Evolutionary conservation across 441 rosid species (phyloP), one percentile per base, ranked within the genome.

Genomic region (Melastoma candidum): DNA sequence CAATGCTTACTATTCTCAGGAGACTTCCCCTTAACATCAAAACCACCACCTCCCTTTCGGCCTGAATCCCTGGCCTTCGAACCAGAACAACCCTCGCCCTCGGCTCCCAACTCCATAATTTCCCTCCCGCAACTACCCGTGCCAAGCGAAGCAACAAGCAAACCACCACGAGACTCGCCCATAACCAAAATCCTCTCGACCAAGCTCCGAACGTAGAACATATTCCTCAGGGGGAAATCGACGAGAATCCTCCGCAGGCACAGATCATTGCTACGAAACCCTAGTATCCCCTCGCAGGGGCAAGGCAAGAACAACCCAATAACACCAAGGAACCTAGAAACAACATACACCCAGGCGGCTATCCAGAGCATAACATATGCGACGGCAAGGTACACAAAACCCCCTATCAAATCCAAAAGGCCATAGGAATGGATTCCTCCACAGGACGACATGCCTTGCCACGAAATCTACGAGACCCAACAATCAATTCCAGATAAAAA

Each of bases 341-440:
- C 54, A 14, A 73, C 51, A 49, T 67, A 83, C 7, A 63, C 63
- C 17, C 66, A 63, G 51, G 66, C 54, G 2, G 82, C 71, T 52
- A 44, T 58, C 46, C 77, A 83, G 2, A 83, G 64, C 61, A 83
- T 79, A 56, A 70, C 54, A 63, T 71, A 76, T 62, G 79, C 86
- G 54, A 83, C 26, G 26, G 59, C 57, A 44, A 83, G 74, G 60
- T 77, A 78, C 27, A 80, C 39, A 66, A 77, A 83, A 11, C 68
- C 80, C 54, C 68, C 63, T 1, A 74, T 43, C 25, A 80, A 51
- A 50, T 72, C 79, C 50, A 49, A 12, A 26, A 71, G 59, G 12
- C 85, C 76, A 71, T 77, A 74, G 25, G 73, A 59, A 46, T 49
- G 56, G 63, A 46, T 2, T 8, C 41, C 12, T 57, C 60, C 47